These are phyloP conservation scores for Canavalia gladiata DNA, from an alignment of 306 rosid species.

Conservation along the genomic window DNA sequence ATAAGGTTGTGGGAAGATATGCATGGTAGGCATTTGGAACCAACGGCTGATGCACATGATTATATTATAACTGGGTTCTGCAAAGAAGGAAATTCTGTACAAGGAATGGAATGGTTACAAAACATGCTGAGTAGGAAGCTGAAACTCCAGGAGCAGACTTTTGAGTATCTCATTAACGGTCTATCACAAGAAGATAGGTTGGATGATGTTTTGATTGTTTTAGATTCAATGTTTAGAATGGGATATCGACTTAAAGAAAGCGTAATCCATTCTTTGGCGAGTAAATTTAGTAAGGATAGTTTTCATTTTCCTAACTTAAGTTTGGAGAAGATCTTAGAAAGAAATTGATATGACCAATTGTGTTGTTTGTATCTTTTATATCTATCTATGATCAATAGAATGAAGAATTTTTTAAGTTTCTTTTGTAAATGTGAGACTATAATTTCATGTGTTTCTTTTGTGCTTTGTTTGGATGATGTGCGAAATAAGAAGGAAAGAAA, in stretches of 20 bases:
- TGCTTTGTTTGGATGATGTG: too few species aligned
- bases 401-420: conserved; percentile 3
- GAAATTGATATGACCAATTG: conserved; percentile 43
- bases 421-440: conserved; percentile 9
- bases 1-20: conserved; percentile 66
- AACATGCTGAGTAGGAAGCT: conserved; percentile 60
- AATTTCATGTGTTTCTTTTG: background rate
- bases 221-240: conserved; percentile 66
- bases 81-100: conserved; percentile 54
- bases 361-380: conserved; percentile 47
- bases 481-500: too few species aligned
- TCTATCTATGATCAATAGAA: conserved; percentile 28
- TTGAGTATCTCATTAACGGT: conserved; percentile 59
- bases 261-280: conserved; percentile 53
- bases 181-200: conserved; percentile 57
- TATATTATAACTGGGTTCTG: conserved; percentile 60
- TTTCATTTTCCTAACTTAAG: conserved; percentile 46
- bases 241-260: conserved; percentile 62
- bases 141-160: conserved; percentile 61
- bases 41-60: conserved; percentile 49
- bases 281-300: conserved; percentile 51
- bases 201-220: conserved; percentile 70
- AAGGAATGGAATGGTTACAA: conserved; percentile 70
- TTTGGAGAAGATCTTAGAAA: conserved; percentile 58
- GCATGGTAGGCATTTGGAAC: conserved; percentile 59